A percentile compares a stretch with the other conserved stretches of the same genome.
phyloP scores from a whole-genome alignment of 202 grass and related monocot species.

The Carex arenaria region DNA sequence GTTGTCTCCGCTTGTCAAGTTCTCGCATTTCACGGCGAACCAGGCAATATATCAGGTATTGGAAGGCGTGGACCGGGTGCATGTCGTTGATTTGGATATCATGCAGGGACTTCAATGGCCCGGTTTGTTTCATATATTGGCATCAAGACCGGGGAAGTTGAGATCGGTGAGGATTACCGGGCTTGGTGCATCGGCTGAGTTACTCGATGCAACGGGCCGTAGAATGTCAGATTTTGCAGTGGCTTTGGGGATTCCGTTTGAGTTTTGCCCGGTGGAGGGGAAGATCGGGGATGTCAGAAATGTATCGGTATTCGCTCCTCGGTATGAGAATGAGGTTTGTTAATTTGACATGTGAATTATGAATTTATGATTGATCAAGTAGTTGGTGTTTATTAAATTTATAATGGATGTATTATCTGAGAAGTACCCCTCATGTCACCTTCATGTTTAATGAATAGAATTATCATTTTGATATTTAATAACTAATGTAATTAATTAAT shows the following conservation, averaged over 20 bases:
- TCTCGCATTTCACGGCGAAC: slow-evolving; percentile 97
- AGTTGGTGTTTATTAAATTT: not conserved
- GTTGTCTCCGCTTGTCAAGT: slow-evolving; percentile 80
- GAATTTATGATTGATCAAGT: not conserved
- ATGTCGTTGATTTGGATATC: slow-evolving; percentile 84
- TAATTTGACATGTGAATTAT: not conserved
- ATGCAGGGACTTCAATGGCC: slow-evolving; percentile 96
- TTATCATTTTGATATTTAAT: too few relatives aligned
- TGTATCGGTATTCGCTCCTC: slow-evolving; percentile 31
- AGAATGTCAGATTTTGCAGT: slow-evolving; percentile 74
- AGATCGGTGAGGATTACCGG: slow-evolving; percentile 74
- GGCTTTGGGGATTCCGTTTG: slow-evolving; percentile 54
- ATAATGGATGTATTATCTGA: too few relatives aligned
- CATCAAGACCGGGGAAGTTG: slow-evolving; percentile 42
- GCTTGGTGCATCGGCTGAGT: slow-evolving; percentile 65
- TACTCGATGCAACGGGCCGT: slow-evolving; percentile 67
- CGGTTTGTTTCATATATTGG: slow-evolving; percentile 81
- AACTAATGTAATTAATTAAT: not conserved
- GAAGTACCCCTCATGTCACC: too few relatives aligned
- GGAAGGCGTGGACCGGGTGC: slow-evolving; percentile 50
- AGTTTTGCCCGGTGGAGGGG: slow-evolving; percentile 65
- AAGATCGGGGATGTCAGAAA: slow-evolving; percentile 67
- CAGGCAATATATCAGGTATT: slow-evolving; percentile 83
- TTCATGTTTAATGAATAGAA: too few relatives aligned
- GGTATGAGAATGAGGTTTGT: slow-evolving; percentile 29